A percentile compares a stretch with the other conserved stretches of the same genome.
Conservation (phyloP, 805 yeast species). For the Wickerhamia fluorescens region DNA sequence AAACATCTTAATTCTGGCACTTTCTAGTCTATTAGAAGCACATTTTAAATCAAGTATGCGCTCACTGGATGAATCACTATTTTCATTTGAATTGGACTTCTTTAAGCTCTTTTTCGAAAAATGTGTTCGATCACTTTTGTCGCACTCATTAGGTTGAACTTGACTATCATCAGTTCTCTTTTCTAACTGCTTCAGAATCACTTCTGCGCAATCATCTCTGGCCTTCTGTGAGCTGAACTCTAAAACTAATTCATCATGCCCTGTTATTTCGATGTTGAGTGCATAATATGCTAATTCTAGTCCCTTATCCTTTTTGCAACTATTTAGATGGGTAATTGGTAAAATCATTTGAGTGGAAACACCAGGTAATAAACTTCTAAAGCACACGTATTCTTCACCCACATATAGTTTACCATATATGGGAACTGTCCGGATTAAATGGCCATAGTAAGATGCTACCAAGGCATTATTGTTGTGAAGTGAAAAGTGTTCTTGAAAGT, state of each 20-base stretch:
- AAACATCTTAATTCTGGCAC: constrained; percentile 57
- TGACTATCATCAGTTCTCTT: constrained; percentile 19
- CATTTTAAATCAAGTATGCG: constrained; percentile 3
- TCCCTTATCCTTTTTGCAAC: constrained; percentile 60
- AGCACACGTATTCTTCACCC: constrained; percentile 65
- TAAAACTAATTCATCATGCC: constrained; percentile 69
- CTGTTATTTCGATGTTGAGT: constrained; percentile 59
- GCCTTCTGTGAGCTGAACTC: constrained; percentile 62
- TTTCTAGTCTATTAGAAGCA: constrained; percentile 30
- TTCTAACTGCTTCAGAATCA: constrained; percentile 47
- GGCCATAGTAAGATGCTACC: constrained; percentile 63
- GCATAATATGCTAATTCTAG: constrained; percentile 64
- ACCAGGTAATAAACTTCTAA: constrained; percentile 73
- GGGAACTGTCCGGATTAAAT: constrained; percentile 60
- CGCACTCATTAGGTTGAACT: constrained; percentile 20
- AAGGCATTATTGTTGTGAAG: constrained; percentile 45
- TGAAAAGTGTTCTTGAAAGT: constrained; percentile 63
- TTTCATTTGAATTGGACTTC: constrained; percentile 1
- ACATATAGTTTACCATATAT: constrained; percentile 78
- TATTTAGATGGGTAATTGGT: constrained; percentile 69
- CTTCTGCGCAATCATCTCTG: constrained; percentile 65
- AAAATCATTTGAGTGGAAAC: constrained; percentile 73
- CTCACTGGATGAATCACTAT: constrained; percentile 2
- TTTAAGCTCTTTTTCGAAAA: constrained; percentile 9
- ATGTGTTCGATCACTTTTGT: too few relatives aligned